phyloP scores from a whole-genome alignment of 2,329 filamentous ascomycete genomes.

The Colletotrichum somersetense region DNA sequence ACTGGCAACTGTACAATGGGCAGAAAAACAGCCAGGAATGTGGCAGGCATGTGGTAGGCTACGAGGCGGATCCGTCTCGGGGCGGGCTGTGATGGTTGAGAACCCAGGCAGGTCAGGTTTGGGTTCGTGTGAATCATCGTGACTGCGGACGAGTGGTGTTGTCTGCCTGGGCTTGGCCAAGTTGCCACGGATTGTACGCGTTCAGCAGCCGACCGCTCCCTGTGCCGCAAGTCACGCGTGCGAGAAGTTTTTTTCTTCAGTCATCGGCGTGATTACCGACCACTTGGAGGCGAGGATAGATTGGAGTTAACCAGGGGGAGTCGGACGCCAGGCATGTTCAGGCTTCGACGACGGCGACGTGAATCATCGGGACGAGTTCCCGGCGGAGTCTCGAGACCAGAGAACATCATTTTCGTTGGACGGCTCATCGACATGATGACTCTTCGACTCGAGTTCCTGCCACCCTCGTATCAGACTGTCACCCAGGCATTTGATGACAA shows the following conservation, averaged over 20 bases:
- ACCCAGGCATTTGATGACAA: neutral
- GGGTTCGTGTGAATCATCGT: neutral
- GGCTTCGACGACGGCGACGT: neutral
- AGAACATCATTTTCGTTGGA: neutral
- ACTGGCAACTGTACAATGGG: neutral
- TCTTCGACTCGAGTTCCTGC: too few relatives aligned
- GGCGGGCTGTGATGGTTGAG: conserved; percentile 2
- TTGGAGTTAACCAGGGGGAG: neutral
- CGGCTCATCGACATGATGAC: neutral
- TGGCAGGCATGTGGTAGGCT: neutral
- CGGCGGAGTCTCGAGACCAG: neutral
- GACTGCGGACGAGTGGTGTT: conserved; percentile 2
- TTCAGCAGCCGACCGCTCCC: neutral
- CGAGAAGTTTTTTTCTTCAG: neutral
- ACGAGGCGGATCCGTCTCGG: neutral
- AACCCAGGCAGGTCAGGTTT: neutral
- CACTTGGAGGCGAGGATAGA: neutral
- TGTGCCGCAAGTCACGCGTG: neutral
- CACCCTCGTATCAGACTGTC: neutral
- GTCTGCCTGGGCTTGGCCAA: conserved; percentile 6
- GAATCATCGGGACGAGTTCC: neutral
- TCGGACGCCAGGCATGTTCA: neutral
- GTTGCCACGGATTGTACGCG: neutral
- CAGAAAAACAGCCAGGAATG: neutral
- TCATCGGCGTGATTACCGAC: neutral